Evolutionary conservation across 1,284 basidiomycete genomes (phyloP).

Genomic region (Papiliotrema terrestris): DNA sequence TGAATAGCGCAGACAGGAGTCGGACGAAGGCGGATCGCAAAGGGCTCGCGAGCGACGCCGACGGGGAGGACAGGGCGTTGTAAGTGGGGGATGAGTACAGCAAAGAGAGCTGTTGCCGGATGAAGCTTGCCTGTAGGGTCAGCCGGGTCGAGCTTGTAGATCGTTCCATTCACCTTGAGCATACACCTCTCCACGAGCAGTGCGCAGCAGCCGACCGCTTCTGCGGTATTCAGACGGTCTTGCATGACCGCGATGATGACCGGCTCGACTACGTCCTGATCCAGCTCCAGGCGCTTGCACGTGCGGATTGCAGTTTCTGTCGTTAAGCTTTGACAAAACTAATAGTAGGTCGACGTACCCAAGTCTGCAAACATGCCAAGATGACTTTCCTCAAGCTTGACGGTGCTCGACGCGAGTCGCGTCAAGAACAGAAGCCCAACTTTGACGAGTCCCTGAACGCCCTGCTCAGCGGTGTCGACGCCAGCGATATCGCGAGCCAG

Average conservation of each 20-base stretch:
- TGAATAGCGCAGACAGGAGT: slow-evolving; percentile 65
- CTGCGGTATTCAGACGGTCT: slow-evolving; percentile 54
- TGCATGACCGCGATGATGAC: slow-evolving; percentile 65
- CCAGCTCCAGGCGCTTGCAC: slow-evolving; percentile 42
- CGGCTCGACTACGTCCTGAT: slow-evolving; percentile 67
- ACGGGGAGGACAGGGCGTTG: slow-evolving; percentile 31
- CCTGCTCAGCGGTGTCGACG: not conserved
- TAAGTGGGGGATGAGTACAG: slow-evolving; percentile 51
- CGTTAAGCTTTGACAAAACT: not conserved
- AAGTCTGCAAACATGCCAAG: slow-evolving; percentile 4
- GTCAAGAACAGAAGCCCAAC: slow-evolving; percentile 15
- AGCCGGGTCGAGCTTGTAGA: not conserved
- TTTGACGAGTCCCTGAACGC: slow-evolving; percentile 7
- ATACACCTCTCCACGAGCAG: slow-evolving; percentile 47
- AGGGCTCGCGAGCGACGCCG: slow-evolving; percentile 64
- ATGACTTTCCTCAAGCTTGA: slow-evolving; percentile 10
- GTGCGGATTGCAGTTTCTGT: not conserved
- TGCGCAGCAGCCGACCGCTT: slow-evolving; percentile 54
- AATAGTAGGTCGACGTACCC: not conserved
- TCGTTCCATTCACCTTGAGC: slow-evolving; percentile 49
- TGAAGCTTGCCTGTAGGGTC: slow-evolving; percentile 30
- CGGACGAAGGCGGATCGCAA: slow-evolving; percentile 54
- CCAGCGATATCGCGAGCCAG: not conserved
- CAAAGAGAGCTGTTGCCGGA: slow-evolving; percentile 38
- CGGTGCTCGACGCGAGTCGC: slow-evolving; percentile 9